phyloP scores from a whole-genome alignment of 2,329 filamentous ascomycete genomes.

The Leptographium wingfieldii region DNA sequence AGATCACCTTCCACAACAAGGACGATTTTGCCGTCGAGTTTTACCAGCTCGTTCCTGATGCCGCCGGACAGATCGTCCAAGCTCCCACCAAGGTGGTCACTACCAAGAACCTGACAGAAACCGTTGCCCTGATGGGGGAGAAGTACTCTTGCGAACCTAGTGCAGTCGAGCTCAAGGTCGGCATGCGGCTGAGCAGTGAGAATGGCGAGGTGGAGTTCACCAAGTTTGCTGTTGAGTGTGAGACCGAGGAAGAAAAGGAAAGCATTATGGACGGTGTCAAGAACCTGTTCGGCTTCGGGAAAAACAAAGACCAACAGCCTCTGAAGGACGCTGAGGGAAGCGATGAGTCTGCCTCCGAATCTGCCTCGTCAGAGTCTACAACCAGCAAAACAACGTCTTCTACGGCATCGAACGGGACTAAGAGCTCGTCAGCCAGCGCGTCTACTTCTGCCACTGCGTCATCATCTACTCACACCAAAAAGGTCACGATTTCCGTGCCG shows the following conservation, averaged over 20 bases:
- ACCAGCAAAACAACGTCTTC: background rate
- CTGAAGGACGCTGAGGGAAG: conserved; percentile 43
- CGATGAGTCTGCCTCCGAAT: conserved; percentile 1
- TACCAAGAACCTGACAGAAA: conserved; percentile 77
- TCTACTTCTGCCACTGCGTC: conserved; percentile 17
- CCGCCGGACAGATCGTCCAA: conserved; percentile 36
- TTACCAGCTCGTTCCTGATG: conserved; percentile 54
- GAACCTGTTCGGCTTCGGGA: conserved; percentile 88
- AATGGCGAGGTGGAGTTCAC: conserved; percentile 71
- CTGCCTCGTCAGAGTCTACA: conserved; percentile 9
- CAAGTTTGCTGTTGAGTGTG: conserved; percentile 71
- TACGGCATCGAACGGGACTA: background rate
- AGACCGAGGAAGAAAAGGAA: conserved; percentile 66
- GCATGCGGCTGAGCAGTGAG: conserved; percentile 56
- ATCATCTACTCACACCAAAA: conserved; percentile 24
- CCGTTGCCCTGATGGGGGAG: conserved; percentile 64
- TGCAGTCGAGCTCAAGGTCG: conserved; percentile 71
- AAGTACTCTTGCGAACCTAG: conserved; percentile 64
- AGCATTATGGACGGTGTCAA: conserved; percentile 88
- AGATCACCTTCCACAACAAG: conserved; percentile 70
- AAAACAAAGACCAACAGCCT: conserved; percentile 61
- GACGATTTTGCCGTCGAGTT: conserved; percentile 73
- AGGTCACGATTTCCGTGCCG: conserved; percentile 43
- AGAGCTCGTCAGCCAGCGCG: conserved; percentile 10
- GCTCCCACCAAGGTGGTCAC: conserved; percentile 52